phyloP scores from a whole-genome alignment of 352 stramenopile species.

The Phytophthora kernoviae region DNA sequence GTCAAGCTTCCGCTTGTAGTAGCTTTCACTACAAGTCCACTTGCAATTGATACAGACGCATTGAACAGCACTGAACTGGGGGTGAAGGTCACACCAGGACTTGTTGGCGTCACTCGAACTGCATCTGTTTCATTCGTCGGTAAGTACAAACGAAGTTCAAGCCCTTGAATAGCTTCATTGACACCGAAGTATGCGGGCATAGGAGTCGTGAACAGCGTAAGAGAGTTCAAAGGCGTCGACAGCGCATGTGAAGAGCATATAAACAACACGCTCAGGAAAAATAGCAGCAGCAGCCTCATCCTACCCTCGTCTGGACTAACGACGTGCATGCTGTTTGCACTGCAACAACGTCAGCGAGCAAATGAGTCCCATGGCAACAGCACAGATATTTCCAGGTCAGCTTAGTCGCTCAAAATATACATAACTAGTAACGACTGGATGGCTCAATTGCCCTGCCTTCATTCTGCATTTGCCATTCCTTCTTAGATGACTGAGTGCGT shows the following conservation, averaged over 20 bases:
- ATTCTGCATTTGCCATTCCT: too few relatives aligned
- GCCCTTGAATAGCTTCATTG: conserved; percentile 35
- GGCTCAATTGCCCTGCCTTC: too few relatives aligned
- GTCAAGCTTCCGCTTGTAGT: conserved; percentile 20
- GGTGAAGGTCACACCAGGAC: conserved; percentile 36
- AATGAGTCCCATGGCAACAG: neutral
- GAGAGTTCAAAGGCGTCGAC: conserved; percentile 5
- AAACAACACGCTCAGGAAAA: conserved; percentile 3
- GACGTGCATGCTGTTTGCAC: neutral
- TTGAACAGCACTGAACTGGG: conserved; percentile 34
- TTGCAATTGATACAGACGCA: conserved; percentile 11
- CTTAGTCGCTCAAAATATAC: conserved; percentile 11
- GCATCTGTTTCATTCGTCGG: conserved; percentile 3
- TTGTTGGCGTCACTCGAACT: conserved; percentile 40
- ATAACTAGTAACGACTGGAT: too few relatives aligned
- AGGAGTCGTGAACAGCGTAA: conserved; percentile 40
- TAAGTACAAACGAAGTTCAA: conserved; percentile 56
- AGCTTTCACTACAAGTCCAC: conserved; percentile 21
- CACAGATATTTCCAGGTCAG: conserved; percentile 12
- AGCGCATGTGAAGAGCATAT: neutral
- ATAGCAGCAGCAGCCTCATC: conserved; percentile 7
- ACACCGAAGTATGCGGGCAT: conserved; percentile 37
- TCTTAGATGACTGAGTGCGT: conserved; percentile 28
- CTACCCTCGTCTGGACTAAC: neutral
- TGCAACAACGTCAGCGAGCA: too few relatives aligned